A percentile compares a stretch with the other conserved stretches of the same genome.
Conservation (phyloP, 108 stramenopile genomes). For the Nannochloropsis granulata region DNA sequence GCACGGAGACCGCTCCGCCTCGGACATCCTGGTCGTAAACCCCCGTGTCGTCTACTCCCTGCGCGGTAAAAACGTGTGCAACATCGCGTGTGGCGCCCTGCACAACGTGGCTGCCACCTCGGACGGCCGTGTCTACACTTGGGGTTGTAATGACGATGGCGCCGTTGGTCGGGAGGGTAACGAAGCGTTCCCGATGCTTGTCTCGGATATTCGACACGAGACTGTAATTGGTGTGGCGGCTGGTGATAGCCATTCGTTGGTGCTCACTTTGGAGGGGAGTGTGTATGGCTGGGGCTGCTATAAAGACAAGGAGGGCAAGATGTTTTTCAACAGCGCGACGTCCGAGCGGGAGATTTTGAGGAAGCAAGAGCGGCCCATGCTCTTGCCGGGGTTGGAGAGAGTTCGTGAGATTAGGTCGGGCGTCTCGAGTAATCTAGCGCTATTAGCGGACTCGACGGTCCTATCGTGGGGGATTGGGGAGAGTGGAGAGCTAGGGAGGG, state of each 20-base stretch:
- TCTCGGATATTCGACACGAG: constrained; percentile 16
- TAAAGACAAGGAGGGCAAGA: constrained; percentile 39
- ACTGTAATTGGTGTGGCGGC: constrained; percentile 49
- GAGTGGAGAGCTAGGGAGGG: not conserved
- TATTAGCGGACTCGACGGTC: constrained; percentile 7
- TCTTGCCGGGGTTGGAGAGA: constrained; percentile 1
- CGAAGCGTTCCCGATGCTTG: constrained; percentile 22
- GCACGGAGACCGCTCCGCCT: not conserved
- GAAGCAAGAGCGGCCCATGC: constrained; percentile 14
- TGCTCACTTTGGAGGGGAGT: constrained; percentile 45
- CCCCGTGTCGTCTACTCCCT: constrained; percentile 30
- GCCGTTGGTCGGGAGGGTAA: constrained; percentile 48
- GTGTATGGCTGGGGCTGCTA: constrained; percentile 42
- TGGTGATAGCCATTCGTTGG: constrained; percentile 57
- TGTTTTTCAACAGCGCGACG: constrained; percentile 12
- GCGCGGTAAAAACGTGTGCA: constrained; percentile 20
- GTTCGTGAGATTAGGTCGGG: not conserved
- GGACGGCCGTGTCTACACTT: constrained; percentile 60
- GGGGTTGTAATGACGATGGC: constrained; percentile 78
- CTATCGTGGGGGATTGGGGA: constrained; percentile 27
- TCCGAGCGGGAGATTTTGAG: constrained; percentile 15
- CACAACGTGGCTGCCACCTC: constrained; percentile 48
- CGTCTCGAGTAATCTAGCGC: constrained; percentile 11
- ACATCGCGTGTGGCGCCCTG: constrained; percentile 61
- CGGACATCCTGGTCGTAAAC: not conserved